These are phyloP conservation scores for Penicillium sp. DNA, from an alignment of 2,329 filamentous ascomycete species.

Conservation along the genomic window DNA sequence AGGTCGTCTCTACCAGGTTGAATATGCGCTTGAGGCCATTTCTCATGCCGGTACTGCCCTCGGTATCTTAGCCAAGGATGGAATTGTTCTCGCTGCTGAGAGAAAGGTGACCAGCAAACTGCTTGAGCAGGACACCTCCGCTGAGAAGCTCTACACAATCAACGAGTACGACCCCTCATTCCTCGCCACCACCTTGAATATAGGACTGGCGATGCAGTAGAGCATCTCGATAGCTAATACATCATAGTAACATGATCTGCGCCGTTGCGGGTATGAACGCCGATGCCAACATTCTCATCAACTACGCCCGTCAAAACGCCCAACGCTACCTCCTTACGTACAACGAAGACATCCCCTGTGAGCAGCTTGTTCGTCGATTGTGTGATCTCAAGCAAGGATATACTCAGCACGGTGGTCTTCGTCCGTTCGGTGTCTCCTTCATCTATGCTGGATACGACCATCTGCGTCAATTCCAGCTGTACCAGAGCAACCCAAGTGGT, in stretches of 20 bases:
- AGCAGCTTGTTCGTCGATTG: conserved; percentile 93
- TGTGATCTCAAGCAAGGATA: conserved; percentile 99
- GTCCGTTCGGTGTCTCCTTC: conserved; percentile 97
- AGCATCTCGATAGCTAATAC: conserved; percentile 16
- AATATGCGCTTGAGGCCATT: conserved; percentile 98
- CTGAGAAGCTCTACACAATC: conserved; percentile 98
- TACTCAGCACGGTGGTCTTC: conserved; percentile 97
- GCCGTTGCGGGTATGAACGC: conserved; percentile 99
- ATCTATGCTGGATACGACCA: conserved; percentile 99
- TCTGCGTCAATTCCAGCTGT: conserved; percentile 95
- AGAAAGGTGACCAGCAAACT: conserved; percentile 99
- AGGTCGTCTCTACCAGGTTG: conserved; percentile 96
- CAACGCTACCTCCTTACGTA: conserved; percentile 98
- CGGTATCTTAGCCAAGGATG: conserved; percentile 95
- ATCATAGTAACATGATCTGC: conserved; percentile 94
- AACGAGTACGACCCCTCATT: conserved; percentile 73
- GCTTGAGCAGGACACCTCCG: conserved; percentile 97
- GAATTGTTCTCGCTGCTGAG: conserved; percentile 96
- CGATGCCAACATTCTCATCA: conserved; percentile 99
- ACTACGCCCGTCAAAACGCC: conserved; percentile 95
- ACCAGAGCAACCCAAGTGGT: conserved; percentile 97
- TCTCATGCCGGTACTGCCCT: conserved; percentile 97
- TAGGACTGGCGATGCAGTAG: not conserved
- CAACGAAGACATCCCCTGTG: conserved; percentile 99
- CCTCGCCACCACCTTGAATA: not conserved